phyloP scores from a whole-genome alignment of 1,284 basidiomycete species.

The Ustilago curta region DNA sequence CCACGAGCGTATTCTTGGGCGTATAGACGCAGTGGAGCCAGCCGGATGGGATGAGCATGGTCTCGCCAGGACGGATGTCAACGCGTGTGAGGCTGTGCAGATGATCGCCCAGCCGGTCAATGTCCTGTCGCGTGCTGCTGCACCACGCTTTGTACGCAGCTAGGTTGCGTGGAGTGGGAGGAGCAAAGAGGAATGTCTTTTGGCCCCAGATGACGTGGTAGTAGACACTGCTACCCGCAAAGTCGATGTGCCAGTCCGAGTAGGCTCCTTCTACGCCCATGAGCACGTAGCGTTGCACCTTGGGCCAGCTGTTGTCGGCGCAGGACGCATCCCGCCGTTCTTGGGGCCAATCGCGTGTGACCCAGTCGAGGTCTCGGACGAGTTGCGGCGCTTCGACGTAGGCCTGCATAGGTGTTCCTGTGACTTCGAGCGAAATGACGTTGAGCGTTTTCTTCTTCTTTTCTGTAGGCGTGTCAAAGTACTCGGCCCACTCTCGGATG shows the following conservation, averaged over 20 bases:
- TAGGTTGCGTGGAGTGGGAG: slow-evolving; percentile 86
- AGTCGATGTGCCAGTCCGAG: slow-evolving; percentile 75
- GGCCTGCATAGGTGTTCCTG: slow-evolving; percentile 80
- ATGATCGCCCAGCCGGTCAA: slow-evolving; percentile 89
- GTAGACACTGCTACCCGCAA: slow-evolving; percentile 54
- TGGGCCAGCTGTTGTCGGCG: slow-evolving; percentile 76
- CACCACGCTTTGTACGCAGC: slow-evolving; percentile 86
- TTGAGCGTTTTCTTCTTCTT: slow-evolving; percentile 79
- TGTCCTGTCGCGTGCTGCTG: slow-evolving; percentile 80
- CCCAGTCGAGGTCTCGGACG: slow-evolving; percentile 89
- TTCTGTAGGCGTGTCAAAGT: slow-evolving; percentile 78
- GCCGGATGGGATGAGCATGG: slow-evolving; percentile 78
- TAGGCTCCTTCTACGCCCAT: slow-evolving; percentile 86
- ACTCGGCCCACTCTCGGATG: slow-evolving; percentile 88
- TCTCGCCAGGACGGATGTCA: slow-evolving; percentile 83
- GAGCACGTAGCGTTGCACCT: slow-evolving; percentile 94
- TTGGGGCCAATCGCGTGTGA: slow-evolving; percentile 89
- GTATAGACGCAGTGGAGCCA: slow-evolving; percentile 98
- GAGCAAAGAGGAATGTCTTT: slow-evolving; percentile 90
- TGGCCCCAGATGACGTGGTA: slow-evolving; percentile 61
- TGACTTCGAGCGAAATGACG: slow-evolving; percentile 88
- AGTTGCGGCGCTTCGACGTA: slow-evolving; percentile 81
- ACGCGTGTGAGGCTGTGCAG: slow-evolving; percentile 89
- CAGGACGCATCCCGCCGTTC: slow-evolving; percentile 52
- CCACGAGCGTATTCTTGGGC: slow-evolving; percentile 89